Base-by-base conservation (phyloP, 352 stramenopile species). In the Pythium apleroticum region DNA sequence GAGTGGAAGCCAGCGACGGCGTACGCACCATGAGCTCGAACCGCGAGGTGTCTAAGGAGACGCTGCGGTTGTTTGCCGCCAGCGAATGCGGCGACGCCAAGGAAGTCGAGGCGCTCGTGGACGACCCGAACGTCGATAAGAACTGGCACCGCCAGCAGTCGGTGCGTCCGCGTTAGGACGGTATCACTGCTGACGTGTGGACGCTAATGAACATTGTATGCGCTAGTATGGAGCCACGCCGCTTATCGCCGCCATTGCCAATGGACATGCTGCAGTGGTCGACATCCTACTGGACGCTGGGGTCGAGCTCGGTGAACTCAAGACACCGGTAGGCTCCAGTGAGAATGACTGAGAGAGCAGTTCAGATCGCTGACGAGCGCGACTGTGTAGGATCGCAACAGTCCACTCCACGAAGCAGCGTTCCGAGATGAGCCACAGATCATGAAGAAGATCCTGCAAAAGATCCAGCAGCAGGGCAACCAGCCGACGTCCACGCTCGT, bases 331-430 rank as follows among this genome's bases (percentile, higher is more conserved):
- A 60, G 22, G 71, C 35, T 20, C 8, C 19, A 7, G n/a, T 49
- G n/a, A n/a, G n/a, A n/a, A n/a, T 25, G 8, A 25, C 9, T 8
- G 5, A 35, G 31, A 35, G 8, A 35, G 12, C 31, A 35, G 31
- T 11, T n/a, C n/a, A n/a, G n/a, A n/a, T n/a, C n/a, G n/a, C n/a
- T n/a, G n/a, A n/a, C n/a, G n/a, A n/a, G n/a, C n/a, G n/a, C n/a
- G n/a, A n/a, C n/a, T n/a, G n/a, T 56, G n/a, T 69, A 93, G 84
- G 82, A 91, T 49, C 79, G 72, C 57, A 93, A 93, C 41, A 91
- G 77, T 41, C 81, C 85, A 10, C 69, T 93, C 14, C 85, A 93
- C 19, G 85, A 93, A 48, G 81, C 83, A 17, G 79, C 80, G 19
- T 87, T 80, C 43, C 73, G 71, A 52, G 78, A 76, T 28, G 69